Evolutionary conservation across 1,284 basidiomycete genomes (phyloP).

Genomic region (Inonotus hispidus): DNA sequence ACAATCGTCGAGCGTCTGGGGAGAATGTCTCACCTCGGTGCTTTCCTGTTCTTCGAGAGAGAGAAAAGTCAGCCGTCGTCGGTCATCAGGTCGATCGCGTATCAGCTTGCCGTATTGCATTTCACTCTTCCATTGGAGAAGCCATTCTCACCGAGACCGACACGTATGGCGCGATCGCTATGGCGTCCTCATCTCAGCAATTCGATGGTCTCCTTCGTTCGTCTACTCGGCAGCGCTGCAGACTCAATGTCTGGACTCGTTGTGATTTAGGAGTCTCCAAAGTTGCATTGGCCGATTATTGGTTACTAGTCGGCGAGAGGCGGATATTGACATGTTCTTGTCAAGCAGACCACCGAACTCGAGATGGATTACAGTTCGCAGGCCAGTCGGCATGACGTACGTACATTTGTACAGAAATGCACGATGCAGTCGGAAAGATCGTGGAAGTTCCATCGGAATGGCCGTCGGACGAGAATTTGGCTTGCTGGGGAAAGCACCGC

Average conservation of each 20-base stretch:
- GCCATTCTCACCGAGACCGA: neutral
- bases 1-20: neutral
- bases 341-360: neutral
- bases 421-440: neutral
- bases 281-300: neutral
- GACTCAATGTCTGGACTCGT: conserved; percentile 21
- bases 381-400: neutral
- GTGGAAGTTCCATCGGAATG: neutral
- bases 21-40: neutral
- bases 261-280: conserved; percentile 24
- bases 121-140: neutral
- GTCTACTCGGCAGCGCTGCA: neutral
- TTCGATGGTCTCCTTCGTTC: neutral
- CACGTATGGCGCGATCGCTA: neutral
- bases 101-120: neutral
- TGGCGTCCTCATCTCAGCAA: neutral
- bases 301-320: neutral
- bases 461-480: conserved; percentile 2
- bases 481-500: neutral
- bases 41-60: conserved; percentile 26
- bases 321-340: neutral
- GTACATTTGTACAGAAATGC: neutral
- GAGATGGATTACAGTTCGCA: neutral
- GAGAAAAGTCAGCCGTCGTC: neutral
- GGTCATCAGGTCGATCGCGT: neutral